These are phyloP conservation scores for Plantago lanceolata DNA, from an alignment of 305 asterid genomes.

Conservation along the genomic window DNA sequence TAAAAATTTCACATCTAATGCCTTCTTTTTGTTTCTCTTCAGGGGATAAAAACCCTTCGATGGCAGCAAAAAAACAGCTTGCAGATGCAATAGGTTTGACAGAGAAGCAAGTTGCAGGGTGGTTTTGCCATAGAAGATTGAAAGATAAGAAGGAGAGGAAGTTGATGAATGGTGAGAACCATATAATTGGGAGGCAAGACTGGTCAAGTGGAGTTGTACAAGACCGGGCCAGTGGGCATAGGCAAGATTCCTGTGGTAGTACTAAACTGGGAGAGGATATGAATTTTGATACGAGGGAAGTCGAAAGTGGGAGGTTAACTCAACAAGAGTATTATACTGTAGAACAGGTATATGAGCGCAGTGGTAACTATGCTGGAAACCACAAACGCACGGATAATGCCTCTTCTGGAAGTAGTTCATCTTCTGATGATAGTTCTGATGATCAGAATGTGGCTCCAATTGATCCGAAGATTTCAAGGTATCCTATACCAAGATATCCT, in stretches of 20 bases:
- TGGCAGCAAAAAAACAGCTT: slow-evolving; percentile 58
- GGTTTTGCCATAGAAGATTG: slow-evolving; percentile 90
- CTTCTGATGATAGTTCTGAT: slow-evolving; percentile 41
- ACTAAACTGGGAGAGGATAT: slow-evolving; percentile 59
- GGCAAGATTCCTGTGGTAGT: slow-evolving; percentile 87
- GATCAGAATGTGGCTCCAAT: slow-evolving; percentile 37
- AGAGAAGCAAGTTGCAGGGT: slow-evolving; percentile 85
- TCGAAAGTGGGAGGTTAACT: slow-evolving; percentile 53
- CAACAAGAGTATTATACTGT: slow-evolving; percentile 39
- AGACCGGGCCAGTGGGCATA: slow-evolving; percentile 74
- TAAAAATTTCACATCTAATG: neutral
- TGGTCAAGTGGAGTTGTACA: slow-evolving; percentile 59
- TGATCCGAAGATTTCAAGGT: slow-evolving; percentile 38
- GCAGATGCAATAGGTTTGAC: slow-evolving; percentile 73
- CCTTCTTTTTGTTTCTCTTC: slow-evolving; percentile 21
- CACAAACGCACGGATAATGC: slow-evolving; percentile 39
- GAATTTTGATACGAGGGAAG: slow-evolving; percentile 57
- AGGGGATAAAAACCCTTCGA: slow-evolving; percentile 80
- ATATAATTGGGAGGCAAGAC: slow-evolving; percentile 50
- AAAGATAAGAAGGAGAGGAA: slow-evolving; percentile 85
- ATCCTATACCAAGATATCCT: slow-evolving; percentile 37
- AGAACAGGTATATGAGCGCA: slow-evolving; percentile 44
- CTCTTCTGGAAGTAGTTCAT: slow-evolving; percentile 69
- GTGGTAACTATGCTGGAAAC: slow-evolving; percentile 38
- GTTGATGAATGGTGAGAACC: slow-evolving; percentile 36